Percentiles rank a stretch among this genome's conserved stretches.
phyloP scores from a whole-genome alignment of 768 basidiomycete species.

The Panellus pusillus region DNA sequence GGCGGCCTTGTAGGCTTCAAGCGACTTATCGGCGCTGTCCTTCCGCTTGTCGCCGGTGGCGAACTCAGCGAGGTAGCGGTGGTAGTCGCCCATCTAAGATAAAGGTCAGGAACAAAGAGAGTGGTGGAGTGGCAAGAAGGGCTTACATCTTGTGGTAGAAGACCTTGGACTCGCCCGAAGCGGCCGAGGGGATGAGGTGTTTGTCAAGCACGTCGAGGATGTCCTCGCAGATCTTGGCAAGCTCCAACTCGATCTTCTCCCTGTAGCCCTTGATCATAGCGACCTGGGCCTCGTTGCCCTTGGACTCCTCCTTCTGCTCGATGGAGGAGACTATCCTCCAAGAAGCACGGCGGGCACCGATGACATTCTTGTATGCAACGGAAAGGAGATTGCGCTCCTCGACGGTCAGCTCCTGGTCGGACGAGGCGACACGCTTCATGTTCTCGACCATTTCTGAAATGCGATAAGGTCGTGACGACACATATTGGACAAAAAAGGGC shows the following conservation, averaged over 20 bases:
- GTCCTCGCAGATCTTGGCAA: conserved; percentile 98
- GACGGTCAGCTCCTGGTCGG: conserved; percentile 96
- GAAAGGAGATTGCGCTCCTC: conserved; percentile 98
- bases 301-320: conserved; percentile 98
- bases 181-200: conserved; percentile 96
- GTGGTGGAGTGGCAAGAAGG: not conserved
- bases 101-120: conserved; percentile 23
- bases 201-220: conserved; percentile 97
- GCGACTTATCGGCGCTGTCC: conserved; percentile 94
- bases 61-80: conserved; percentile 98
- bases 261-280: conserved; percentile 97
- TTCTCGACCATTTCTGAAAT: conserved; percentile 93
- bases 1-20: conserved; percentile 96
- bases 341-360: conserved; percentile 95
- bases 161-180: conserved; percentile 95
- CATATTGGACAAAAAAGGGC: conserved; percentile 1
- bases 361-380: conserved; percentile 99
- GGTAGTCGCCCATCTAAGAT: conserved; percentile 94
- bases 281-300: conserved; percentile 95
- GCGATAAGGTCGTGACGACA: conserved; percentile 15
- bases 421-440: conserved; percentile 98
- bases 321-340: conserved; percentile 99
- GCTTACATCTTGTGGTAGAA: conserved; percentile 99
- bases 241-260: conserved; percentile 96
- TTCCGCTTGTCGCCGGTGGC: conserved; percentile 97